Percentiles rank a stretch among this genome's conserved stretches.
phyloP scores from a whole-genome alignment of 106 monocot species.

The Dendrobium officinale region DNA sequence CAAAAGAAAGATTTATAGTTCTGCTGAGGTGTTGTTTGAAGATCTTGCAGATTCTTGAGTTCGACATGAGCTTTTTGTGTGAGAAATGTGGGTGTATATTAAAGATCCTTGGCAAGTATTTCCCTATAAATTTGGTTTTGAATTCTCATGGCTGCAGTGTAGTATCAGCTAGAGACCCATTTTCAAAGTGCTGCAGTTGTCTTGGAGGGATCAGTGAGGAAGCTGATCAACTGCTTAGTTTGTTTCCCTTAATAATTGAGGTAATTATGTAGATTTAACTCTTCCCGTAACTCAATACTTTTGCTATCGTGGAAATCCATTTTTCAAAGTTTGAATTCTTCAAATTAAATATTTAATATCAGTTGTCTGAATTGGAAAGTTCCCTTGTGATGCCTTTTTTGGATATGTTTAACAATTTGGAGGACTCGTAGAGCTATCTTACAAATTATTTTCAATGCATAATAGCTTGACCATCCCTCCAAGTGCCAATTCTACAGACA shows the following conservation, averaged over 20 bases:
- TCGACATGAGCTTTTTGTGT: conserved; percentile 19
- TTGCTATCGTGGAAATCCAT: not conserved
- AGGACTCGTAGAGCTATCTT: not conserved
- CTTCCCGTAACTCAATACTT: not conserved
- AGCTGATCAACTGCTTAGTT: not conserved
- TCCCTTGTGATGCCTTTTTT: not conserved
- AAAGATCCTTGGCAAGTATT: conserved; percentile 16
- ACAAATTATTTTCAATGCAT: not conserved
- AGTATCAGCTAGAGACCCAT: not conserved
- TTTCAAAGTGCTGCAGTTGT: not conserved
- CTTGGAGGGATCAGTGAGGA: not conserved
- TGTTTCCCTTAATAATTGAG: conserved; percentile 21
- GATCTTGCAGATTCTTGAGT: conserved; percentile 23
- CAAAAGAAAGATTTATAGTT: conserved; percentile 12
- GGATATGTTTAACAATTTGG: not conserved
- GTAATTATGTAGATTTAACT: conserved; percentile 14
- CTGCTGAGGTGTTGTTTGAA: conserved; percentile 25
- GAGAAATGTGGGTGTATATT: conserved; percentile 22
- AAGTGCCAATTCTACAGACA: not conserved
- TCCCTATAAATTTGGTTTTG: not conserved
- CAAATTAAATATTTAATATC: not conserved
- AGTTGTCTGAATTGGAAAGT: not conserved
- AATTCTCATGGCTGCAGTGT: not conserved
- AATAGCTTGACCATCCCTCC: not conserved
- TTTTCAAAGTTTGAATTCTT: not conserved